Evolutionary conservation across 495 filamentous ascomycete genomes (phyloP).

Genomic region (Sordaria brevicollis): DNA sequence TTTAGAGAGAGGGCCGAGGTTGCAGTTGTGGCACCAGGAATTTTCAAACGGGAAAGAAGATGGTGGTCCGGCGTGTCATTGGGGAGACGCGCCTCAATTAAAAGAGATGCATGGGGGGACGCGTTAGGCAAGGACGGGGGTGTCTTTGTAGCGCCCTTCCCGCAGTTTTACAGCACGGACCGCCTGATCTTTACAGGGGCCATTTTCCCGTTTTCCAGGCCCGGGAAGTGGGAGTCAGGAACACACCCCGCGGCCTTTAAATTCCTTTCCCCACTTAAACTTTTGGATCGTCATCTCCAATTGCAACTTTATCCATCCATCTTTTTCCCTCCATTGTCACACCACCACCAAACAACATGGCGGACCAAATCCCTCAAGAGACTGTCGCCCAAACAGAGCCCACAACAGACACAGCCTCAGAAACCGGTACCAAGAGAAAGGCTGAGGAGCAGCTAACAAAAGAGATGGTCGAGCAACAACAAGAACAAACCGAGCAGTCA

Average conservation of each 20-base stretch:
- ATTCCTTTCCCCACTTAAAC: not conserved
- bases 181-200: not conserved
- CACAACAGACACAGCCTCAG: not conserved
- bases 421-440: slow-evolving; percentile 20
- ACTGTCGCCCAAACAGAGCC: not conserved
- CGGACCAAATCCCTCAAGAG: not conserved
- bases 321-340: not conserved
- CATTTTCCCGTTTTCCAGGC: not conserved
- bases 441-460: slow-evolving; percentile 17
- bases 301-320: not conserved
- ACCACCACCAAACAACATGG: not conserved
- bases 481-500: slow-evolving; percentile 3
- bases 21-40: not conserved
- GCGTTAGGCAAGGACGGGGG: slow-evolving; percentile 3
- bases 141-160: not conserved
- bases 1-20: not conserved
- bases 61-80: not conserved
- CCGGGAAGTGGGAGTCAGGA: no score
- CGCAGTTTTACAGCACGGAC: not conserved
- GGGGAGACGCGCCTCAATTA: slow-evolving; percentile 19
- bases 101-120: slow-evolving; percentile 9
- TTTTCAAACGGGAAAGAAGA: not conserved
- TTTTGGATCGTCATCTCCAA: not conserved
- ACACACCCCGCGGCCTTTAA: not conserved
- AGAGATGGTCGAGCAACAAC: slow-evolving; percentile 3